phyloP scores from a whole-genome alignment of 371 early-diverging fungal species.

The Cokeromyces recurvatus region DNA sequence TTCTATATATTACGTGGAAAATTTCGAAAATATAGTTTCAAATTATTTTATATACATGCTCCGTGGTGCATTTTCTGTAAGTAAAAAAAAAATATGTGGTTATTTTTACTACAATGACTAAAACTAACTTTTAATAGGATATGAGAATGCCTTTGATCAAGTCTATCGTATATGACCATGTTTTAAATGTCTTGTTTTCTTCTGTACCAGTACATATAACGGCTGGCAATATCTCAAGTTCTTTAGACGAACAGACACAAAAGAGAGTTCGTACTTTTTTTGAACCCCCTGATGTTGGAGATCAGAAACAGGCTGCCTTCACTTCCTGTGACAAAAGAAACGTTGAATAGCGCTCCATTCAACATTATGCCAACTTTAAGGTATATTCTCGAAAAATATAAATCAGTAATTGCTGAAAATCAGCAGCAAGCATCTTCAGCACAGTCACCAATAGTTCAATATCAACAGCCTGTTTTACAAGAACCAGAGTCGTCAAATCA shows the following conservation, averaged over 20 bases:
- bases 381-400: neutral
- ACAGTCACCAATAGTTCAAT: too few species aligned
- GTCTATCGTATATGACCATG: neutral
- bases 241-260: conserved; percentile 1
- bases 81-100: neutral
- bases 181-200: conserved; percentile 1
- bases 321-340: conserved; percentile 6
- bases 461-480: neutral
- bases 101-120: neutral
- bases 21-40: neutral
- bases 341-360: conserved; percentile 1
- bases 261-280: neutral
- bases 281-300: neutral
- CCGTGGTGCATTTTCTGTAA: neutral
- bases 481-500: neutral
- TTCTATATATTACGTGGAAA: too few species aligned
- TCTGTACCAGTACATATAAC: neutral
- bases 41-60: too few species aligned
- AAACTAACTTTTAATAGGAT: neutral
- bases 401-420: conserved; percentile 1
- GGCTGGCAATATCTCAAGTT: neutral
- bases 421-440: too few species aligned
- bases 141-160: neutral
- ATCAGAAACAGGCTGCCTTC: conserved; percentile 2
- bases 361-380: neutral